phyloP scores from a whole-genome alignment of 352 stramenopile species.

The Phytophthora melonis region DNA sequence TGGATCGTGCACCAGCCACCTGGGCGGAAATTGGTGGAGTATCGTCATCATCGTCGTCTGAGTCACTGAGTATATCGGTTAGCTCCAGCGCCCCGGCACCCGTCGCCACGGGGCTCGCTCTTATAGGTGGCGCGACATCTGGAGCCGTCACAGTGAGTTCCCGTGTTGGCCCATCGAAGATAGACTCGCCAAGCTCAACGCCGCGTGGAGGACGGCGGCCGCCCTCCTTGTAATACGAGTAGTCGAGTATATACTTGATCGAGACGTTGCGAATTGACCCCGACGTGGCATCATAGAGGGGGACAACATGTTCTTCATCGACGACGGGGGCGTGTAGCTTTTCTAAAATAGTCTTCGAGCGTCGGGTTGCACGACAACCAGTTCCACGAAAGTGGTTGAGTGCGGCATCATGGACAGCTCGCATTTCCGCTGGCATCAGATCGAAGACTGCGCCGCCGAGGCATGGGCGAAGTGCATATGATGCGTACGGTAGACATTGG shows the following conservation, averaged over 20 bases:
- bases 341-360: conserved; percentile 1
- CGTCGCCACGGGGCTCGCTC: not conserved
- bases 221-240: conserved; percentile 2
- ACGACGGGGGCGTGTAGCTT: not conserved
- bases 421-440: conserved; percentile 8
- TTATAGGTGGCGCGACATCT: too few relatives aligned
- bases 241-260: conserved; percentile 3
- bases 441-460: not conserved
- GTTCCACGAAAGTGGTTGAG: conserved; percentile 4
- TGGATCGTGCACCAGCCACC: too few relatives aligned
- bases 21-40: too few relatives aligned
- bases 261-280: not conserved
- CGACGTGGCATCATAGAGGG: conserved; percentile 1
- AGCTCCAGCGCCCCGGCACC: not conserved
- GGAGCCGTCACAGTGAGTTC: too few relatives aligned
- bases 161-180: not conserved
- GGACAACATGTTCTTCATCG: not conserved
- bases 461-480: conserved; percentile 4
- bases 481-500: not conserved
- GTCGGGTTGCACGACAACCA: not conserved
- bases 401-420: not conserved
- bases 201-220: not conserved
- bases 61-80: not conserved
- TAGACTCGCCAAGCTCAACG: not conserved
- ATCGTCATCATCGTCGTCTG: not conserved